Evolutionary conservation across 2,329 filamentous ascomycete genomes (phyloP).

Genomic region (Aspergillus spinulosporus): DNA sequence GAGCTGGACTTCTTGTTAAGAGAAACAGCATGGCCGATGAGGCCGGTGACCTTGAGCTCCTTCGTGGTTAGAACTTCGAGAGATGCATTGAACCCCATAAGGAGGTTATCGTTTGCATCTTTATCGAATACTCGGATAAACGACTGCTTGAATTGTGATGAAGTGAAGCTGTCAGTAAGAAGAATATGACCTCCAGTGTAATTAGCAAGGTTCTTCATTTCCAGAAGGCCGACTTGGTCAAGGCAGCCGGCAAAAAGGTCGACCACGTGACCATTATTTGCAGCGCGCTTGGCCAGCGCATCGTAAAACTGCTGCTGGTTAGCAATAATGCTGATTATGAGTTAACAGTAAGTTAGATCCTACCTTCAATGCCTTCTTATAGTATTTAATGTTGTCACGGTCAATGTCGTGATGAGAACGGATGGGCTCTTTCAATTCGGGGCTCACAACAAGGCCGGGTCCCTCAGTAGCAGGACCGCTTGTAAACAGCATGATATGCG

Average conservation of each 20-base stretch:
- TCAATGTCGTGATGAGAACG: constrained; percentile 99
- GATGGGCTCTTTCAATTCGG: constrained; percentile 93
- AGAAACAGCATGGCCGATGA: constrained; percentile 95
- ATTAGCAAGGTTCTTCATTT: constrained; percentile 97
- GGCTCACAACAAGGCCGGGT: constrained; percentile 93
- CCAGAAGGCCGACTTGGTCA: constrained; percentile 92
- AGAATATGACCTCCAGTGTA: constrained; percentile 98
- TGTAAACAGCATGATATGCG: constrained; percentile 94
- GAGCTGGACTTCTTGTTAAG: constrained; percentile 97
- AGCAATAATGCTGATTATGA: constrained; percentile 17
- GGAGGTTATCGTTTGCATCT: constrained; percentile 86
- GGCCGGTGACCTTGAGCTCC: constrained; percentile 93
- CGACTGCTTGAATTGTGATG: constrained; percentile 98
- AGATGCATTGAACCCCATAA: constrained; percentile 98
- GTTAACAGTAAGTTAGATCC: constrained; percentile 20
- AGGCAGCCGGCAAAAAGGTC: constrained; percentile 97
- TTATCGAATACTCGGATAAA: constrained; percentile 98
- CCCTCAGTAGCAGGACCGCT: constrained; percentile 94
- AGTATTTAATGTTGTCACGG: constrained; percentile 98
- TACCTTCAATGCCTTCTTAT: constrained; percentile 97
- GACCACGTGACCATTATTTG: constrained; percentile 95
- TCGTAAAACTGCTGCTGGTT: constrained; percentile 76
- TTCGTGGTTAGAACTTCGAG: constrained; percentile 96
- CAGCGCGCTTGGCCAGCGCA: constrained; percentile 84
- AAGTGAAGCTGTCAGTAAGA: constrained; percentile 95